Evolutionary conservation across 1,139 yeast species (phyloP).

Genomic region (Kodamaea ohmeri): DNA sequence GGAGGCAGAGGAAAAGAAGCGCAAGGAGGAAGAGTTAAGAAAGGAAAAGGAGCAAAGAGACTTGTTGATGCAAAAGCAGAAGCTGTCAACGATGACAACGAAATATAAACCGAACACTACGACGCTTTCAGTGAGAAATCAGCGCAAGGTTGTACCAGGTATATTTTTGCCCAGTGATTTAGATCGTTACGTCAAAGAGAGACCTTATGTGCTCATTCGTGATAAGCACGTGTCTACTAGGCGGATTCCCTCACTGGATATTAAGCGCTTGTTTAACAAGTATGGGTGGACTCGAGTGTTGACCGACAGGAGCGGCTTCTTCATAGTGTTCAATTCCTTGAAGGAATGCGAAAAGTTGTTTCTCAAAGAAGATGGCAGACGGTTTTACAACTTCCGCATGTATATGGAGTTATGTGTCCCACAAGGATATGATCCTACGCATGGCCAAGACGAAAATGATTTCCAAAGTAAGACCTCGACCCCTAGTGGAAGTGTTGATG

Average conservation of each 20-base stretch:
- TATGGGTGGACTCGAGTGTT: conserved; percentile 68
- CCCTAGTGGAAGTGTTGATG: conserved; percentile 21
- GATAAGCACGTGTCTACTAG: conserved; percentile 54
- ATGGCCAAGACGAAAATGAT: conserved; percentile 10
- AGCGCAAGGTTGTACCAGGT: conserved; percentile 34
- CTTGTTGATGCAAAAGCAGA: conserved; percentile 10
- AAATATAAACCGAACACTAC: conserved; percentile 34
- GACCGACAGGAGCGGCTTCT: conserved; percentile 65
- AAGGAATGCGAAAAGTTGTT: conserved; percentile 68
- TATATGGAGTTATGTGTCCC: conserved; percentile 57
- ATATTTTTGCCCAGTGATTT: conserved; percentile 46
- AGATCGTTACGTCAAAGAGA: conserved; percentile 44
- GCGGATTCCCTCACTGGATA: conserved; percentile 50
- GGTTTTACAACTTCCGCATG: conserved; percentile 47
- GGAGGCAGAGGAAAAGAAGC: conserved; percentile 25
- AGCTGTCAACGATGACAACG: conserved; percentile 6
- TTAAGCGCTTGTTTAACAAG: conserved; percentile 49
- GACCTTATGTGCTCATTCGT: conserved; percentile 57
- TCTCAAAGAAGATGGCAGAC: conserved; percentile 61
- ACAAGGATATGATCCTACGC: conserved; percentile 22
- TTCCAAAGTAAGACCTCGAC: conserved; percentile 7
- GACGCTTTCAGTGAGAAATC: conserved; percentile 31
- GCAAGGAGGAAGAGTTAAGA: conserved; percentile 15
- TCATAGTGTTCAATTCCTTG: conserved; percentile 62
- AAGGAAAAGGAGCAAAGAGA: conserved; percentile 11